These are phyloP conservation scores for Aegilops longissima DNA, from an alignment of 176 grass and related monocot genomes.

Conservation along the genomic window DNA sequence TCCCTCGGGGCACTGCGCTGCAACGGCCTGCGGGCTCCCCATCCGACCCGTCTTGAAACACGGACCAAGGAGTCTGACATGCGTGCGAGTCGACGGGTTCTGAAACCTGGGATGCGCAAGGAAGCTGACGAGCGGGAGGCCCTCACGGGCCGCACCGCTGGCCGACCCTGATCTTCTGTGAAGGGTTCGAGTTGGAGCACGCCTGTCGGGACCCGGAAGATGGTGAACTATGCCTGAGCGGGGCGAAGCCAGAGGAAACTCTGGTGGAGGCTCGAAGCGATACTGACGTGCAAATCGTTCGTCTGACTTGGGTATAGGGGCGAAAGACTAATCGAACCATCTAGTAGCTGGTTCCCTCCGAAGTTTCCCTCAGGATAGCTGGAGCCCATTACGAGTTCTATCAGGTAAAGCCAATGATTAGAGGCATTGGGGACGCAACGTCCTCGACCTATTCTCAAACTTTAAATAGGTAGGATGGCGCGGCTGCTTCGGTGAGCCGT, in stretches of 20 bases:
- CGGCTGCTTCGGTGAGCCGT: too few species aligned
- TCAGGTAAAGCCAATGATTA: constrained; percentile 38
- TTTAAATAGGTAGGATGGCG: too few species aligned
- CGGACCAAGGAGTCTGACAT: constrained; percentile 67
- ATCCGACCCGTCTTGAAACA: constrained; percentile 80
- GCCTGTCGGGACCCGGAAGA: constrained; percentile 73
- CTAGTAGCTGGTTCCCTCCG: constrained; percentile 48
- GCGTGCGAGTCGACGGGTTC: constrained; percentile 35
- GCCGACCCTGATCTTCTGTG: constrained; percentile 58
- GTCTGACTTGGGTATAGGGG: constrained; percentile 33
- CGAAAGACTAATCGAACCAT: constrained; percentile 56
- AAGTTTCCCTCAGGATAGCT: constrained; percentile 42
- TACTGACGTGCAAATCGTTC: constrained; percentile 84
- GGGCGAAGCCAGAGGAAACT: constrained; percentile 62
- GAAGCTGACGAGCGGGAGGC: constrained; percentile 25
- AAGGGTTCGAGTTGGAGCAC: constrained; percentile 75
- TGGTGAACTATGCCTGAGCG: constrained; percentile 82
- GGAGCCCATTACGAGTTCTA: constrained; percentile 24
- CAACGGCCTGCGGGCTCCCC: constrained; percentile 39
- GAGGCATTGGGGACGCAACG: neutral
- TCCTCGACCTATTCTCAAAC: neutral
- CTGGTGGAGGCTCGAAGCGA: constrained; percentile 82
- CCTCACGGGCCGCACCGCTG: constrained; percentile 37
- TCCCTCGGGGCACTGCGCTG: neutral
- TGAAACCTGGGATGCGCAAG: constrained; percentile 21